Percentiles rank a stretch among this genome's conserved stretches.
Conservation (phyloP, 23 red algal genomes). For the Gracilaria caudata region DNA sequence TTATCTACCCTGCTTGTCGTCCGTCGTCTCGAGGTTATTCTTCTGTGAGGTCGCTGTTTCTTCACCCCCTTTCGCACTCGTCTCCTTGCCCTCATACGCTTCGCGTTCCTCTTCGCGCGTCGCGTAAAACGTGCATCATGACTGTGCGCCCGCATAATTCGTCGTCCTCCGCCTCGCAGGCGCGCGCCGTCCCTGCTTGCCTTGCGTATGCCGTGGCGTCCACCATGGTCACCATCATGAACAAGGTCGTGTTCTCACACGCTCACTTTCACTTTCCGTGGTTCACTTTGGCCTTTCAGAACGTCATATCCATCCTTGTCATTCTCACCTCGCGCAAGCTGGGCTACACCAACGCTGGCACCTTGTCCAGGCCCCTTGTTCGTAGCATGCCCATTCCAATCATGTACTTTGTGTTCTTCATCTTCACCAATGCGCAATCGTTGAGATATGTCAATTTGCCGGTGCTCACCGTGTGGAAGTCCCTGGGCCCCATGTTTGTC, state of each 20-base stretch:
- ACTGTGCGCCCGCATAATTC: not conserved
- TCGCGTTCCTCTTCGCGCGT: not conserved
- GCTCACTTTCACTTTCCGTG: slow-evolving; percentile 88
- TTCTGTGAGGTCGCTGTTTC: no score
- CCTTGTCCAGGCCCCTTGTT: slow-evolving; percentile 36
- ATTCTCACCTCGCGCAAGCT: slow-evolving; percentile 26
- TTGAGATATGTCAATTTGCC: slow-evolving; percentile 84
- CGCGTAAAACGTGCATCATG: not conserved
- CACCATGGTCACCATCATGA: slow-evolving; percentile 75
- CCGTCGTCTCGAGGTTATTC: no score
- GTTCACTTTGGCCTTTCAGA: slow-evolving; percentile 91
- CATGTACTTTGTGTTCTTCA: slow-evolving; percentile 85
- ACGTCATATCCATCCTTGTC: slow-evolving; percentile 66
- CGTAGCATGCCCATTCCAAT: slow-evolving; percentile 81
- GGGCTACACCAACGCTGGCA: slow-evolving; percentile 34
- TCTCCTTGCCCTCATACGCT: not conserved
- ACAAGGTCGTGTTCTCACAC: slow-evolving; percentile 94
- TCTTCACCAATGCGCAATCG: slow-evolving; percentile 88
- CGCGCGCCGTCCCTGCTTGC: slow-evolving; percentile 29
- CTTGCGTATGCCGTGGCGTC: slow-evolving; percentile 72
- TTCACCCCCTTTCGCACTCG: not conserved
- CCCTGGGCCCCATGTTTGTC: slow-evolving; percentile 79
- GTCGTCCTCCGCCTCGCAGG: not conserved
- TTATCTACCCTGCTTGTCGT: no score
- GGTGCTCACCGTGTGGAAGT: slow-evolving; percentile 87